Percentiles rank a stretch among this genome's conserved stretches.
These are phyloP conservation scores for Hysterangium stoloniferum DNA, from an alignment of 768 basidiomycete species.

Conservation along the genomic window DNA sequence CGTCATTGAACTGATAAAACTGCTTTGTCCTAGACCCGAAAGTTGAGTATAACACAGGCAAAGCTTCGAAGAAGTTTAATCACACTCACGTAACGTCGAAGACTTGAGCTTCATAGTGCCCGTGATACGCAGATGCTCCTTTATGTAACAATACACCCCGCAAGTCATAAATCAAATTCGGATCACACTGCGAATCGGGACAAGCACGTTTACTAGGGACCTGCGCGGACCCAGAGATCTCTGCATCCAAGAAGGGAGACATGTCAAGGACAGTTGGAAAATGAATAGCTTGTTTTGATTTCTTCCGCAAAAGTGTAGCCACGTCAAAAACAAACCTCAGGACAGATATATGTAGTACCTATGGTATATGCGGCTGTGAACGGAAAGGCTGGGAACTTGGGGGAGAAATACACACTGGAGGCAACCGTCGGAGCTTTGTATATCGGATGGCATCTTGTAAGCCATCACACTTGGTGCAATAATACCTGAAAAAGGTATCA, in stretches of 20 bases:
- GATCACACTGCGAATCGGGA: background rate
- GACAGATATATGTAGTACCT: slow-evolving; percentile 77
- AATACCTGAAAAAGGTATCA: slow-evolving; percentile 45
- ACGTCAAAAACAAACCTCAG: slow-evolving; percentile 90
- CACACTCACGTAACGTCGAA: slow-evolving; percentile 55
- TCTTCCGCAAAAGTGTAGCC: slow-evolving; percentile 72
- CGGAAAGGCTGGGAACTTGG: background rate
- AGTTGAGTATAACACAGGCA: slow-evolving; percentile 2
- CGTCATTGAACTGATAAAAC: slow-evolving; percentile 95
- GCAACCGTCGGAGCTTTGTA: slow-evolving; percentile 60
- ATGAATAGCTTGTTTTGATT: slow-evolving; percentile 73
- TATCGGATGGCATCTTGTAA: slow-evolving; percentile 77
- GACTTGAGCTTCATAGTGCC: slow-evolving; percentile 84
- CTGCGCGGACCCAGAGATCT: slow-evolving; percentile 19
- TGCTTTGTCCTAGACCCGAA: slow-evolving; percentile 40
- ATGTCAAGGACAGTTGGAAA: slow-evolving; percentile 75
- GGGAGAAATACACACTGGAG: slow-evolving; percentile 39
- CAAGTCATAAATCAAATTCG: slow-evolving; percentile 58
- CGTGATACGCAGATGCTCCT: slow-evolving; percentile 86
- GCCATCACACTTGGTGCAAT: slow-evolving; percentile 63
- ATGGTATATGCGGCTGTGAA: slow-evolving; percentile 12
- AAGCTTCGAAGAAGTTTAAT: background rate
- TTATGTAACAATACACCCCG: slow-evolving; percentile 84
- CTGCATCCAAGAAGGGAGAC: slow-evolving; percentile 23
- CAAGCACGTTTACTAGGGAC: slow-evolving; percentile 7